Evolutionary conservation across 192 early-diverging fungal genomes (phyloP).

Genomic region (Linnemannia schmuckeri): DNA sequence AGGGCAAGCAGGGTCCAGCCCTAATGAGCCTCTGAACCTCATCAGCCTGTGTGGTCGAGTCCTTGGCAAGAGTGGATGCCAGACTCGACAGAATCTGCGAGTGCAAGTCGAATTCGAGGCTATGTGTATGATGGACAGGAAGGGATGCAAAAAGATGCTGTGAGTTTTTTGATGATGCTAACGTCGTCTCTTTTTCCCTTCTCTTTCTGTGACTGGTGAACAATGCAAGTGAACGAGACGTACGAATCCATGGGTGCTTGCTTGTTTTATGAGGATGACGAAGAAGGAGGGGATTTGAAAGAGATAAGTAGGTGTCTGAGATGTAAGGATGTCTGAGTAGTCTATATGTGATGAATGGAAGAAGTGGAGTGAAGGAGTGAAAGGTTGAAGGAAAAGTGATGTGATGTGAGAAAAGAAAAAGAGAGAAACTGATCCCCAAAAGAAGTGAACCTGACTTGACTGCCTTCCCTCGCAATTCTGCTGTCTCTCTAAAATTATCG

Average conservation of each 20-base stretch:
- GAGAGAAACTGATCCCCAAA: background rate
- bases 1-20: constrained; percentile 55
- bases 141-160: background rate
- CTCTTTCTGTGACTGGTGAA: background rate
- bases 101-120: constrained; percentile 70
- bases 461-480: background rate
- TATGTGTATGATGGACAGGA: constrained; percentile 19
- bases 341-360: background rate
- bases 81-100: constrained; percentile 65
- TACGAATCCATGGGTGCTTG: constrained; percentile 28
- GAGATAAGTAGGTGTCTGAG: background rate
- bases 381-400: too few relatives aligned
- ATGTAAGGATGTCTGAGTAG: background rate
- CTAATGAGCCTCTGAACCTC: constrained; percentile 59
- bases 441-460: background rate
- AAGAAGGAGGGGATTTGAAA: background rate
- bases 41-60: constrained; percentile 56
- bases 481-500: background rate
- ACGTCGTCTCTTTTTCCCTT: background rate
- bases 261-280: background rate
- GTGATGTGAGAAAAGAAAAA: background rate
- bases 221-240: background rate
- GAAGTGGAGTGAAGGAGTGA: too few relatives aligned
- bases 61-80: constrained; percentile 63
- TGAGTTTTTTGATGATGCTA: background rate